phyloP scores from a whole-genome alignment of 106 monocot genomes.

The Dioscorea dumetorum region DNA sequence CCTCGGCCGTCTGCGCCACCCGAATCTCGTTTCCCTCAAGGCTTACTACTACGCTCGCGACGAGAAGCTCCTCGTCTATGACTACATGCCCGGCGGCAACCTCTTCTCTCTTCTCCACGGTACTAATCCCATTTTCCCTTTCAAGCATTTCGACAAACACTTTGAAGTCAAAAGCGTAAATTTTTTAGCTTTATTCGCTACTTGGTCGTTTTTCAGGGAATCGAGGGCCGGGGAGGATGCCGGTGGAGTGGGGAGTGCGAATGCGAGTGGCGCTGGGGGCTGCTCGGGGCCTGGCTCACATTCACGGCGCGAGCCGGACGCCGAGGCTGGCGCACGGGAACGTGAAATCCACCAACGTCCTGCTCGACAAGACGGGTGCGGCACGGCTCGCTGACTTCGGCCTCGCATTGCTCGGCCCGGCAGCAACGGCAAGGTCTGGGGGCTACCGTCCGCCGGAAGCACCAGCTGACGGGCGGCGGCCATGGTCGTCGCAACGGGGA shows the following conservation, averaged over 20 bases:
- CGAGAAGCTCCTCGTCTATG: constrained; percentile 90
- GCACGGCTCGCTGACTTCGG: constrained; percentile 51
- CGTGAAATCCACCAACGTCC: constrained; percentile 79
- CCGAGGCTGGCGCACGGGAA: constrained; percentile 53
- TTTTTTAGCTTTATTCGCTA: neutral
- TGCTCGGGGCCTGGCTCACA: constrained; percentile 64
- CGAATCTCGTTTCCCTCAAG: constrained; percentile 47
- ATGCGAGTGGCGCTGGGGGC: constrained; percentile 47
- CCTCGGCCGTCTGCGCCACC: constrained; percentile 43
- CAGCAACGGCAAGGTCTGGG: neutral
- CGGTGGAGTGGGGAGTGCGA: constrained; percentile 66
- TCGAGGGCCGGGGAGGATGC: constrained; percentile 70
- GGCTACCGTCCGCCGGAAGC: constrained; percentile 28
- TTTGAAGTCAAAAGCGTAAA: neutral
- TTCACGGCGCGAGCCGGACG: constrained; percentile 46
- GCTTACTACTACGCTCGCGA: constrained; percentile 83
- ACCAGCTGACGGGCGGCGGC: neutral
- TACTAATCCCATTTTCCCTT: constrained; percentile 6
- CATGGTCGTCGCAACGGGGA: constrained; percentile 45
- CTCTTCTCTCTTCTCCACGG: constrained; percentile 70
- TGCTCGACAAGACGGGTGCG: constrained; percentile 50
- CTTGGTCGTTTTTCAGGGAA: constrained; percentile 33
- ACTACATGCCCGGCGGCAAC: constrained; percentile 72
- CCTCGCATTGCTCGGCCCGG: constrained; percentile 31
- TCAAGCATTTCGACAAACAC: neutral